phyloP scores from a whole-genome alignment of 305 asterid genomes.

The Solanum aculeatissimum region DNA sequence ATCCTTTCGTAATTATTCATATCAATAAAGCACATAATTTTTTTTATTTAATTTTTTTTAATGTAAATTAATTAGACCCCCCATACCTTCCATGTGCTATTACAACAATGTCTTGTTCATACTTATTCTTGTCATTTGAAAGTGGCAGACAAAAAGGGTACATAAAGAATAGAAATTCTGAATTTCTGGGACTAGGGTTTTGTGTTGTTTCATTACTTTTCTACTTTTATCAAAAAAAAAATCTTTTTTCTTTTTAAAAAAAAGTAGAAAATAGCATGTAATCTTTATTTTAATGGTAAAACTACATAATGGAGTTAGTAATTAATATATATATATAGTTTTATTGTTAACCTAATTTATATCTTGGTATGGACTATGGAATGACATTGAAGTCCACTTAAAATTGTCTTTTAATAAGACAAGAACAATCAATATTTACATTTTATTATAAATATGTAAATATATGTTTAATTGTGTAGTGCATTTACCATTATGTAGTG shows the following conservation, averaged over 20 bases:
- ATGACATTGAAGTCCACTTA: not conserved
- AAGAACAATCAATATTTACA: not conserved
- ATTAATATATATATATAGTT: not conserved
- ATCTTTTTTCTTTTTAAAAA: not conserved
- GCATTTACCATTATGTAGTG: too few species aligned
- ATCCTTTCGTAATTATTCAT: too few species aligned
- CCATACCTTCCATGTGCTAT: slow-evolving; percentile 7
- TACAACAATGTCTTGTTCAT: not conserved
- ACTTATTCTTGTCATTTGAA: not conserved
- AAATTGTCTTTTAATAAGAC: not conserved
- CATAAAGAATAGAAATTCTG: not conserved
- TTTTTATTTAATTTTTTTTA: not conserved
- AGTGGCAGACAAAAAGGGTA: slow-evolving; percentile 10
- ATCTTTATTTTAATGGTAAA: not conserved
- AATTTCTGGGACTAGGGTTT: not conserved
- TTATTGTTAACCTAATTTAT: not conserved
- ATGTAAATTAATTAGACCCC: not conserved
- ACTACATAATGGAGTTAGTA: not conserved
- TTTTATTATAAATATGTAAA: too few species aligned
- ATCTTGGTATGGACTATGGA: not conserved
- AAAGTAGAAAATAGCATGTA: not conserved
- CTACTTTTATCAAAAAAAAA: not conserved
- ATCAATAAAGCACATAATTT: not conserved
- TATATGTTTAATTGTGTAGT: too few species aligned
- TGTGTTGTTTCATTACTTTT: not conserved